These are phyloP conservation scores for Neonothopanus nambi DNA, from an alignment of 1,284 basidiomycete genomes.

Conservation along the genomic window DNA sequence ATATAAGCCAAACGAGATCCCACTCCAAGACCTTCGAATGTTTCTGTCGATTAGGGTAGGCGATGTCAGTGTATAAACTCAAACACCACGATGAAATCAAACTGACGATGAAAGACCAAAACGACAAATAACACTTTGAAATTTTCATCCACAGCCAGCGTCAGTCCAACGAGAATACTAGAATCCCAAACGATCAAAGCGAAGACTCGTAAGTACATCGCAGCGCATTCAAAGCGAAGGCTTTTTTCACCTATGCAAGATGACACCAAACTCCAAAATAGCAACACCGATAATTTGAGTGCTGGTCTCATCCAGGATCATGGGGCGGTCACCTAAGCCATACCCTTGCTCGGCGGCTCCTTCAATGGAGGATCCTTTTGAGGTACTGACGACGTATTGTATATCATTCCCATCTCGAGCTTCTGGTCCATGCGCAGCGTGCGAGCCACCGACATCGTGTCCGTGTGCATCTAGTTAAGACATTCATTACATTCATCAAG, in stretches of 20 bases:
- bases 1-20: conserved; percentile 84
- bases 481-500: neutral
- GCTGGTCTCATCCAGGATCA: conserved; percentile 42
- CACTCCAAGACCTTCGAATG: conserved; percentile 89
- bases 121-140: conserved; percentile 91
- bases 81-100: neutral
- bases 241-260: conserved; percentile 69
- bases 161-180: conserved; percentile 88
- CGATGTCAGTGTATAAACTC: conserved; percentile 7
- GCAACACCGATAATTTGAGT: conserved; percentile 87
- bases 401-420: conserved; percentile 11
- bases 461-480: conserved; percentile 57
- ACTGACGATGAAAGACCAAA: conserved; percentile 85
- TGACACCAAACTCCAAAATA: conserved; percentile 88
- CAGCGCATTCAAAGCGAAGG: neutral
- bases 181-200: conserved; percentile 26
- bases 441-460: conserved; percentile 50
- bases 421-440: conserved; percentile 73
- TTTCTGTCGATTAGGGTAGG: conserved; percentile 66
- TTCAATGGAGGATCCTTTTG: too few species aligned
- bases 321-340: neutral
- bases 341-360: too few species aligned
- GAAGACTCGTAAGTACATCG: conserved; percentile 8
- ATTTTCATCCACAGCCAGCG: conserved; percentile 80
- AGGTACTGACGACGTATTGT: neutral